Conservation (phyloP, 2,329 filamentous ascomycete species). For the Epichloe typhina region DNA sequence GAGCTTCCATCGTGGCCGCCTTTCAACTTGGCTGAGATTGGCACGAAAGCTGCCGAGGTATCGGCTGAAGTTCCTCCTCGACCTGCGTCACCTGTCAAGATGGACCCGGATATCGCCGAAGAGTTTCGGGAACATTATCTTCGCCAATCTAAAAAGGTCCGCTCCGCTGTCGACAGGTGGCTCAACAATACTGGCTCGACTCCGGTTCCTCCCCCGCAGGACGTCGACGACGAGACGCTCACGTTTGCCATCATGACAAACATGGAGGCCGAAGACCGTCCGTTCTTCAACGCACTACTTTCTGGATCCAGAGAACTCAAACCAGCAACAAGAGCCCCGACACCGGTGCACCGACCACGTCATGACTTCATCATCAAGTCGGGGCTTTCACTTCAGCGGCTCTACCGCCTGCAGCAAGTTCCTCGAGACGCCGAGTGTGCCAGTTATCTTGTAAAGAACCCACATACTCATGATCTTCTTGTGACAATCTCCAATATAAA, state of each 20-base stretch:
- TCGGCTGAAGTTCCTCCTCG: constrained; percentile 47
- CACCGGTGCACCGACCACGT: constrained; percentile 50
- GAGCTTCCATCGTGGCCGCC: constrained; percentile 84
- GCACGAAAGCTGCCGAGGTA: constrained; percentile 43
- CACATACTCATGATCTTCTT: constrained; percentile 70
- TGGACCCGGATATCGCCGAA: constrained; percentile 88
- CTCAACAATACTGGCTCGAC: constrained; percentile 66
- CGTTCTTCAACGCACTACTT: constrained; percentile 71
- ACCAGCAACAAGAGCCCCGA: constrained; percentile 50
- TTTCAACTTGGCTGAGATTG: constrained; percentile 56
- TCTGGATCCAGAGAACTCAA: constrained; percentile 45
- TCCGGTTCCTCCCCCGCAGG: constrained; percentile 67
- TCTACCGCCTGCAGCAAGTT: constrained; percentile 60
- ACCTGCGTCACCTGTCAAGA: constrained; percentile 51
- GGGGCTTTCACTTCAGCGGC: constrained; percentile 65
- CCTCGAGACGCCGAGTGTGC: constrained; percentile 80
- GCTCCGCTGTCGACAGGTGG: constrained; percentile 84
- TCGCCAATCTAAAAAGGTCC: constrained; percentile 86
- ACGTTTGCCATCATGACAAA: constrained; percentile 89
- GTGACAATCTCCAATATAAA: constrained; percentile 80
- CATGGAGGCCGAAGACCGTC: constrained; percentile 60
- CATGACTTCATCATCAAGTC: constrained; percentile 64
- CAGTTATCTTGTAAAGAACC: constrained; percentile 75
- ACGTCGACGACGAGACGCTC: constrained; percentile 87
- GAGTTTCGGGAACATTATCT: constrained; percentile 89